Evolutionary conservation across 2,329 filamentous ascomycete genomes (phyloP), one percentile per base, ranked within the genome.

Genomic region (Lasiodiplodia citricola): DNA sequence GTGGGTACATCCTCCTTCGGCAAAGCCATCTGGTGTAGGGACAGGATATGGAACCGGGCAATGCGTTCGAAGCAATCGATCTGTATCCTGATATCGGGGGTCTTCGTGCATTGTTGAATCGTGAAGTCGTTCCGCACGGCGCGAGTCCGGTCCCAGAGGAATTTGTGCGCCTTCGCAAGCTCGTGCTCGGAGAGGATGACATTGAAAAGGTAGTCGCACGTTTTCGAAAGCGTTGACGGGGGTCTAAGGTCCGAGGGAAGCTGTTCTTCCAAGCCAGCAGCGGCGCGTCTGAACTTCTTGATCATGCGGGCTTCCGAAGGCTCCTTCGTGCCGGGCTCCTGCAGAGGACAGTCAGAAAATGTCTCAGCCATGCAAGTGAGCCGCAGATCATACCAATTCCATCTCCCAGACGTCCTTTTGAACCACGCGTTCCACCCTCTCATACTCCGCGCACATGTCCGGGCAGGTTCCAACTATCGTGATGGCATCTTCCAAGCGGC

Each of bases 81-180:
- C 4, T 87, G 86, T 23, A 86, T 83, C 57, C 80, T 78, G 44
- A 90, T 82, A 73, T 90, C 85, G n/a, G 82, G 80, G n/a, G 80
- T 76, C 70, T 85, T 86, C 8, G 84, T 85, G 68, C 89, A 79
- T 73, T 87, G 85, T 75, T 90, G 87, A 23, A 90, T 88, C 2
- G 87, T 87, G 63, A 90, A 87, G 74, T 91, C 88, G 73, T 90
- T 90, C 51, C 88, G 85, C 69, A 91, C 86, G 5, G 87, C 88
- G 57, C 88, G 83, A 41, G 88, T 90, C 21, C 88, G 84, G 74
- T 90, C 88, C 88, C 88, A 91, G 31, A 90, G 83, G 75, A 90
- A 91, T 70, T 86, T 85, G 73, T 90, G 87, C 14, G 89, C 83
- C n/a, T 82, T 75, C 1, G 80, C 83, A 63, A 88, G 79, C 10